Evolutionary conservation across 108 stramenopile genomes (phyloP).

Genomic region (Nannochloropsis oceanica): DNA sequence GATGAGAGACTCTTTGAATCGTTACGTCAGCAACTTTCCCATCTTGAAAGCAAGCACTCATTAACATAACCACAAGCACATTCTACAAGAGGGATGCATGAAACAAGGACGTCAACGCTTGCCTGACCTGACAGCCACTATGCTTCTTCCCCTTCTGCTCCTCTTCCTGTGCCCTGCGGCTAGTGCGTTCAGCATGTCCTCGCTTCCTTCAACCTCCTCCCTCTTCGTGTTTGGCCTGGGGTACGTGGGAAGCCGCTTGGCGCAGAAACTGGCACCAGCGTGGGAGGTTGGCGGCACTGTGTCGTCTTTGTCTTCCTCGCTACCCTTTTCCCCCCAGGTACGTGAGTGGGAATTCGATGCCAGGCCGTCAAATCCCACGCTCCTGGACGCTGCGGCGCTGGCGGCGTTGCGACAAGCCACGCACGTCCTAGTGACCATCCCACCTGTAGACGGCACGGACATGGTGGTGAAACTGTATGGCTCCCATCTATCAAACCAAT

Average conservation of each 20-base stretch:
- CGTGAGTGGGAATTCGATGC: conserved; percentile 19
- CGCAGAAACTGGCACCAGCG: conserved; percentile 4
- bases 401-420: conserved; percentile 1
- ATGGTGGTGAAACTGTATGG: conserved; percentile 16
- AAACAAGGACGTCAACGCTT: too few species aligned
- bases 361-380: not conserved
- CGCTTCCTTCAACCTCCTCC: not conserved
- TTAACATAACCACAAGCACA: too few species aligned
- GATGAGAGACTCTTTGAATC: too few species aligned
- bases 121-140: too few species aligned
- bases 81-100: too few species aligned
- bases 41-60: too few species aligned
- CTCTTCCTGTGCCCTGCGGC: not conserved
- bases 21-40: too few species aligned
- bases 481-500: conserved; percentile 3
- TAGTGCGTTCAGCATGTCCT: not conserved
- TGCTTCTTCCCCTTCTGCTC: not conserved
- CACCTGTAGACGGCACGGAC: conserved; percentile 13
- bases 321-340: not conserved
- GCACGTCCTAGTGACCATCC: conserved; percentile 21
- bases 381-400: conserved; percentile 16
- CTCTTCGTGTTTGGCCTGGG: conserved; percentile 39
- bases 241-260: conserved; percentile 25
- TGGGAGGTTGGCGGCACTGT: not conserved
- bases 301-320: not conserved